These are phyloP conservation scores for Leishmania lainsoni DNA, from an alignment of 208 protist species.

Conservation along the genomic window DNA sequence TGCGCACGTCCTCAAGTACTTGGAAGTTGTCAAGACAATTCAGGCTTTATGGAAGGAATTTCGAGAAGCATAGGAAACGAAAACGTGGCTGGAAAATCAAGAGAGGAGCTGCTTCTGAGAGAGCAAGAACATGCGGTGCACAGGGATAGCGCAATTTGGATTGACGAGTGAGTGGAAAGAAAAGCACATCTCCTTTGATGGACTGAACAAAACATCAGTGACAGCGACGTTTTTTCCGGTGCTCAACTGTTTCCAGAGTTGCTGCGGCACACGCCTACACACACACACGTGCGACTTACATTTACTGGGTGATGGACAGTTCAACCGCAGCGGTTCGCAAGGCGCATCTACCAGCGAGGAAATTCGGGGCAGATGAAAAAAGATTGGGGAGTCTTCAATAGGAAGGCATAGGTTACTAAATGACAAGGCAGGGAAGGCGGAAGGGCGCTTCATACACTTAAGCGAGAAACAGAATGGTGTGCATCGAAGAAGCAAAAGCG, in stretches of 20 bases:
- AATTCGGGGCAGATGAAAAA: not conserved
- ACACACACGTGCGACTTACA: not conserved
- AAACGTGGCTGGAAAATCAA: not conserved
- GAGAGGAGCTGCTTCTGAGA: not conserved
- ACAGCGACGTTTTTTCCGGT: not conserved
- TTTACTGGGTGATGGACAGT: not conserved
- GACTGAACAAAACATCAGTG: not conserved
- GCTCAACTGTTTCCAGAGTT: not conserved
- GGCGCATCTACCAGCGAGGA: not conserved
- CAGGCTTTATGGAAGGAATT: constrained; percentile 5
- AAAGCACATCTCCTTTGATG: not conserved
- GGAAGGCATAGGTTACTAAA: not conserved
- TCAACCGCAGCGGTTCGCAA: not conserved
- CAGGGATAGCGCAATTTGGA: not conserved
- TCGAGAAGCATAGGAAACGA: constrained; percentile 14
- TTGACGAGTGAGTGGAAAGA: not conserved
- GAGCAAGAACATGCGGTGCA: not conserved
- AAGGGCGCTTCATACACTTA: not conserved
- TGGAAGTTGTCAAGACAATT: not conserved
- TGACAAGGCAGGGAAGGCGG: not conserved
- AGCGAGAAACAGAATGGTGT: not conserved
- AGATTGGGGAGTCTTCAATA: not conserved
- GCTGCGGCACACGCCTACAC: not conserved
- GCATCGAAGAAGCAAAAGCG: not conserved
- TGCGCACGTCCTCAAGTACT: constrained; percentile 6